Conservation (phyloP, 371 early-diverging fungal genomes). For the Circinella minor region DNA sequence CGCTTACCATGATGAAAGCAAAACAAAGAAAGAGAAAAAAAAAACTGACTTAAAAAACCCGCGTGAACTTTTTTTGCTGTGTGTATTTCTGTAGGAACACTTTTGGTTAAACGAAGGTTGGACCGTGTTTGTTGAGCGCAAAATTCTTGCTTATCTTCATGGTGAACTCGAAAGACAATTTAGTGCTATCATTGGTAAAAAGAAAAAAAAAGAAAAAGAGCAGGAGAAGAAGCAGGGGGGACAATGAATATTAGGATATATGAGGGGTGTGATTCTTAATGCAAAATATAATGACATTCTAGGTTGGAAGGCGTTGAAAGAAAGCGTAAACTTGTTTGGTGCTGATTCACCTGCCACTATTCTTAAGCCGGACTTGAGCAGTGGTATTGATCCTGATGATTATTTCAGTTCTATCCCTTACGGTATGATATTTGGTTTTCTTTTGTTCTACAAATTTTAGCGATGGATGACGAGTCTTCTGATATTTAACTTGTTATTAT, state of each 20-base stretch:
- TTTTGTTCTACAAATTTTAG: neutral
- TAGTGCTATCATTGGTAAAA: conserved; percentile 78
- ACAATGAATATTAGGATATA: neutral
- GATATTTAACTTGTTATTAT: too few species aligned
- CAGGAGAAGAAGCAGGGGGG: too few species aligned
- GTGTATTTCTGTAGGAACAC: conserved; percentile 47
- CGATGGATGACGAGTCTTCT: too few species aligned
- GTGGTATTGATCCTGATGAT: conserved; percentile 93
- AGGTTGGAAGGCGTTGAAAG: conserved; percentile 76
- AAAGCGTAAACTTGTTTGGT: conserved; percentile 83
- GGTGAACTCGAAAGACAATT: conserved; percentile 89
- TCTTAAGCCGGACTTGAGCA: conserved; percentile 76
- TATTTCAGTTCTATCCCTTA: conserved; percentile 93
- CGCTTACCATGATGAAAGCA: too few species aligned
- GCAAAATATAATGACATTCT: neutral
- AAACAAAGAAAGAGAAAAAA: too few species aligned
- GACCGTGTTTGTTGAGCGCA: conserved; percentile 95
- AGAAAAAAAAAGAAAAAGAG: neutral
- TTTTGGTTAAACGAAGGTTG: conserved; percentile 97
- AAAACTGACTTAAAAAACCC: too few species aligned
- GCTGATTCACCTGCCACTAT: conserved; percentile 76
- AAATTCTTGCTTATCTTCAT: conserved; percentile 78
- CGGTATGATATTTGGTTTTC: conserved; percentile 46
- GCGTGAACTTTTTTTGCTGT: too few species aligned
- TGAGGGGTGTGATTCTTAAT: neutral